Evolutionary conservation across 2,329 filamentous ascomycete species (phyloP).

Genomic region (Arthrobotrys entomopaga): DNA sequence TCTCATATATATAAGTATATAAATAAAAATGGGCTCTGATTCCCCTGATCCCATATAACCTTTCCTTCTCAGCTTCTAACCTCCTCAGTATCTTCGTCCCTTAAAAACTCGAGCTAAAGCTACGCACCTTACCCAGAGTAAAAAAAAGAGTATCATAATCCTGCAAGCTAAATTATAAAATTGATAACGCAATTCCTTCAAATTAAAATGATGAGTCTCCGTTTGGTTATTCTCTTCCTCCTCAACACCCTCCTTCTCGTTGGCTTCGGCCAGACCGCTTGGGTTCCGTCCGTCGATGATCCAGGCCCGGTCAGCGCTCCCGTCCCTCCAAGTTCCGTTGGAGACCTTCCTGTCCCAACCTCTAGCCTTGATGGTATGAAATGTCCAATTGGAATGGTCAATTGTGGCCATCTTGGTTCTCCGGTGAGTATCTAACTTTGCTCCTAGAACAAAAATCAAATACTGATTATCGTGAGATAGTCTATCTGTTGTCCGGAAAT

Average conservation of each 20-base stretch:
- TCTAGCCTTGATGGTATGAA: background rate
- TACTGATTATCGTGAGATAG: background rate
- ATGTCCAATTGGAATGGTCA: constrained; percentile 17
- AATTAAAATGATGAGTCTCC: constrained; percentile 16
- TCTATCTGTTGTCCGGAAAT: constrained; percentile 45
- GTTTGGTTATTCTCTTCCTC: constrained; percentile 14
- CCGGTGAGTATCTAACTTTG: constrained; percentile 18
- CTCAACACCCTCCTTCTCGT: constrained; percentile 25
- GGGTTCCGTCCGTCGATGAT: constrained; percentile 14
- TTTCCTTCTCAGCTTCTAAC: background rate
- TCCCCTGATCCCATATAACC: too few relatives aligned
- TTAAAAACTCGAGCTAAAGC: constrained; percentile 5
- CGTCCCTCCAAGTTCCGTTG: background rate
- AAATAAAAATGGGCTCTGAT: too few relatives aligned
- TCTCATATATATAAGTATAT: too few relatives aligned
- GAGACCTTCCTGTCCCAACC: background rate
- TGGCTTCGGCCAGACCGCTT: constrained; percentile 12
- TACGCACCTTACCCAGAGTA: constrained; percentile 19
- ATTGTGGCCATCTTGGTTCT: constrained; percentile 19
- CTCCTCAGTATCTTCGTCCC: constrained; percentile 9
- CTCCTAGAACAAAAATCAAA: too few relatives aligned
- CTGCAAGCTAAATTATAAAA: constrained; percentile 6
- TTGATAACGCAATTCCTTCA: background rate
- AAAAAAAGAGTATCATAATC: background rate
- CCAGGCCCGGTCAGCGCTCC: background rate